Evolutionary conservation across 73 alveolate species (phyloP), one percentile per base, ranked within the genome.

Genomic region (Paramecium tetraurelia): DNA sequence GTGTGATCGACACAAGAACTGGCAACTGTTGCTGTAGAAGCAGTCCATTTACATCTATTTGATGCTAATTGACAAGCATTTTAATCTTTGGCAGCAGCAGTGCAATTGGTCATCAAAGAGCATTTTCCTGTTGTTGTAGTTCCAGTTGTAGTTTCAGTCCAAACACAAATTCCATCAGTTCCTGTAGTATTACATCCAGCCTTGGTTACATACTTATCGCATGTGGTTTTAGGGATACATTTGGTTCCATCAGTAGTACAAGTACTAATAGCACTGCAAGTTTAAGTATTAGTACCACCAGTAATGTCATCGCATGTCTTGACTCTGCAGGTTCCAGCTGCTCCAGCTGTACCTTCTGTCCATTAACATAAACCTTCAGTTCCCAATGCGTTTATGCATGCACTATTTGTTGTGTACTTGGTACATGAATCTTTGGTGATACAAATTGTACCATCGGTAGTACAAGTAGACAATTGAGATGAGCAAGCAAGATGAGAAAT

Each of bases 231-330:
- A 16, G 89, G 2, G 11, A 77, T 77, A 38, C 89, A 77, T 11
- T 77, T 77, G 16, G 75, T 77, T 77, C 89, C 89, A 41, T 77
- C 89, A 38, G 68, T 41, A 10, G 89, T 41, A 44, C 89, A 77
- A 12, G 20, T 48, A 48, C 3, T 14, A 10, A 22, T 22, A 59
- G 8, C 11, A 29, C 43, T 7, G 9, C 86, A 70, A 70, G 31
- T 59, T 11, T 31, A 2, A 8, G 36, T 31, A 24, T 27, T 24
- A 11, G 48, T 31, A 24, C 57, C 57, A 27, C 14, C 57, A 29
- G 27, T 24, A 70, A 70, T 70, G 29, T 70, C 86, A 20, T 27
- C 48, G 31, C 86, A 70, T 29, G 48, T 35, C 58, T 24, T 70
- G 8, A 35, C 33, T 70, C 86, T 27, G 8, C 86, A 70, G 11